Conservation (phyloP, 1,139 yeast species). For the Yamadazyma siamensis region DNA sequence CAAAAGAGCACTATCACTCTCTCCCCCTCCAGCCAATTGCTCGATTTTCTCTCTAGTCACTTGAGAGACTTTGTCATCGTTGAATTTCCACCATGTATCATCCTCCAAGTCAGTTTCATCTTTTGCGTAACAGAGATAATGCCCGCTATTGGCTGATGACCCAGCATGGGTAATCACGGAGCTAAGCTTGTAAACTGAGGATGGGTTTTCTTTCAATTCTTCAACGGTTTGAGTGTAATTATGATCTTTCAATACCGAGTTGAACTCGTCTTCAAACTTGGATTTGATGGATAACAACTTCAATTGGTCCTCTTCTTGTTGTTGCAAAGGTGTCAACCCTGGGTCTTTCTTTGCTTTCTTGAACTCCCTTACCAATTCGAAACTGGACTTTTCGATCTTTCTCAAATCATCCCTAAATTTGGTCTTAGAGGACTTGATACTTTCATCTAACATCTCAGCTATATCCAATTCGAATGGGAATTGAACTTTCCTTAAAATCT, state of each 20-base stretch:
- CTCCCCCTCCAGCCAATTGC: constrained; percentile 93
- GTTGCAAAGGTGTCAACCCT: constrained; percentile 36
- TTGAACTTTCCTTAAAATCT: constrained; percentile 87
- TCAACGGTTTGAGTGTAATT: constrained; percentile 23
- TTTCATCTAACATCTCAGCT: constrained; percentile 78
- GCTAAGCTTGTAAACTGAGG: constrained; percentile 77
- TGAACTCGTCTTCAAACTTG: constrained; percentile 44
- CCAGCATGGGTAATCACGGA: constrained; percentile 94
- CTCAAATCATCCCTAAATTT: constrained; percentile 76
- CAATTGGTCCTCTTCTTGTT: constrained; percentile 46
- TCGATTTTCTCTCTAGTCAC: constrained; percentile 81
- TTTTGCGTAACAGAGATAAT: constrained; percentile 84
- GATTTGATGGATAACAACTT: constrained; percentile 43
- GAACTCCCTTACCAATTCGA: constrained; percentile 69
- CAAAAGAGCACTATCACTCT: constrained; percentile 91
- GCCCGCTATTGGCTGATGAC: constrained; percentile 95
- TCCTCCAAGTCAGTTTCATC: constrained; percentile 64
- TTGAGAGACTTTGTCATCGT: constrained; percentile 84
- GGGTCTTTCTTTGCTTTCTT: constrained; percentile 59
- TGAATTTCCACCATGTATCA: constrained; percentile 88
- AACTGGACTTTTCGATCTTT: constrained; percentile 70
- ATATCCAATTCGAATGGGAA: constrained; percentile 93
- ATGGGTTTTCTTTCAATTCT: constrained; percentile 71
- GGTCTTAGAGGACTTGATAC: constrained; percentile 61
- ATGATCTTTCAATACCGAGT: constrained; percentile 33